Conservation (phyloP, 805 yeast genomes). For the Alloascoidea africana region DNA sequence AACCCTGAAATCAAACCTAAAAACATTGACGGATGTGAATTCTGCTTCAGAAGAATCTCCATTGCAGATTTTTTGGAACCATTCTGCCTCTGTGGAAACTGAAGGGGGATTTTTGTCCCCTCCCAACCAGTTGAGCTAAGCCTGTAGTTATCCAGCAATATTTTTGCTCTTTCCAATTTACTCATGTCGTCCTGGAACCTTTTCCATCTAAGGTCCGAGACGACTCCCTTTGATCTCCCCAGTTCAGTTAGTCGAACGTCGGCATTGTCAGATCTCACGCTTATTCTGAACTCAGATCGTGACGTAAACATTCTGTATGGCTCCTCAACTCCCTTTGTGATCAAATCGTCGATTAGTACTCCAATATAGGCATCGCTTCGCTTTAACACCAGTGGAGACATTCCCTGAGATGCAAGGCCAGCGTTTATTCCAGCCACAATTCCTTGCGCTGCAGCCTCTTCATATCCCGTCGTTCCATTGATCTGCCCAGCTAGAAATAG, state of each 20-base stretch:
- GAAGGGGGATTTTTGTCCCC: no score
- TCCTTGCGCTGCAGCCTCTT: conserved; percentile 98
- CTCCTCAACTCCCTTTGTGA: conserved; percentile 91
- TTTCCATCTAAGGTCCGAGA: conserved; percentile 41
- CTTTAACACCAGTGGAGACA: conserved; percentile 35
- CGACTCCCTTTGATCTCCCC: conserved; percentile 56
- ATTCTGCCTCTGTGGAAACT: no score
- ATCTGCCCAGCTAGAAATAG: conserved; percentile 91
- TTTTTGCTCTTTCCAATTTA: conserved; percentile 27
- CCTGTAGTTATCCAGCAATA: conserved; percentile 27
- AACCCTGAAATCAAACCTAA: conserved; percentile 19
- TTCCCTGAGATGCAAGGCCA: conserved; percentile 34
- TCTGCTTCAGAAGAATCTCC: conserved; percentile 35
- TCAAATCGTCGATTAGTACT: conserved; percentile 82
- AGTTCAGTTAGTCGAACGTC: conserved; percentile 64
- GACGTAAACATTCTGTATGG: conserved; percentile 98
- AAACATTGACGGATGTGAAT: conserved; percentile 18
- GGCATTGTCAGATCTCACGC: conserved; percentile 89
- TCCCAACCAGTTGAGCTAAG: conserved; percentile 58
- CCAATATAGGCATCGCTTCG: conserved; percentile 87
- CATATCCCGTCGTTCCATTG: conserved; percentile 97
- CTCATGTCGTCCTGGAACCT: conserved; percentile 28
- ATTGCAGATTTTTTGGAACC: conserved; percentile 47
- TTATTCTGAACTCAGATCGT: conserved; percentile 82
- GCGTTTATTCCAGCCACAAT: conserved; percentile 93